Evolutionary conservation across 331 rosid species (phyloP).

Genomic region (Ulmus americana): DNA sequence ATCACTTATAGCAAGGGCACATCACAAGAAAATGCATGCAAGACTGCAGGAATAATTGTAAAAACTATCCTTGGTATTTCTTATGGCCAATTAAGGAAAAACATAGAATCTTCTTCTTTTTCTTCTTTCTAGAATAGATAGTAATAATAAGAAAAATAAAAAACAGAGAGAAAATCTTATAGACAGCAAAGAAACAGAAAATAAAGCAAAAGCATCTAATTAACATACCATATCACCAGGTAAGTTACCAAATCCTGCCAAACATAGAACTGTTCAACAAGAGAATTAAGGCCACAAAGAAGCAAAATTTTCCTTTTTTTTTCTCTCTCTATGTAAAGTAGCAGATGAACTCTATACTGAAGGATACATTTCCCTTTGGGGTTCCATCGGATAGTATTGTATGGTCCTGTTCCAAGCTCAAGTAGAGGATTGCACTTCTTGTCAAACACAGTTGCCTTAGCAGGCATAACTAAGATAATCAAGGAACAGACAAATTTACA

Average conservation of each 20-base stretch:
- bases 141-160: too few species aligned
- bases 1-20: background rate
- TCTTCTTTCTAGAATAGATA: background rate
- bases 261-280: conserved; percentile 56
- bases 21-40: too few species aligned
- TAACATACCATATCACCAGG: conserved; percentile 90
- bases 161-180: too few species aligned
- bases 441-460: conserved; percentile 82
- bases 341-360: conserved; percentile 13
- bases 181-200: background rate
- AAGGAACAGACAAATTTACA: conserved; percentile 42
- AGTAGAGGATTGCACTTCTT: conserved; percentile 91
- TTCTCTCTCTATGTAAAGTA: background rate
- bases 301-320: background rate
- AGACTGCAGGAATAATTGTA: background rate
- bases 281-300: conserved; percentile 49
- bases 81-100: background rate
- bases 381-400: conserved; percentile 86
- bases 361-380: conserved; percentile 92
- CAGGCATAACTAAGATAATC: conserved; percentile 71
- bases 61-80: background rate
- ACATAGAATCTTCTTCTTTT: background rate
- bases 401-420: conserved; percentile 93
- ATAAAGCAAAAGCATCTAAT: conserved; percentile 21
- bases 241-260: conserved; percentile 94